A percentile compares a stretch with the other conserved stretches of the same genome.
These are phyloP conservation scores for Chlorella variabilis DNA, from an alignment of 163 green algal genomes.

Conservation along the genomic window DNA sequence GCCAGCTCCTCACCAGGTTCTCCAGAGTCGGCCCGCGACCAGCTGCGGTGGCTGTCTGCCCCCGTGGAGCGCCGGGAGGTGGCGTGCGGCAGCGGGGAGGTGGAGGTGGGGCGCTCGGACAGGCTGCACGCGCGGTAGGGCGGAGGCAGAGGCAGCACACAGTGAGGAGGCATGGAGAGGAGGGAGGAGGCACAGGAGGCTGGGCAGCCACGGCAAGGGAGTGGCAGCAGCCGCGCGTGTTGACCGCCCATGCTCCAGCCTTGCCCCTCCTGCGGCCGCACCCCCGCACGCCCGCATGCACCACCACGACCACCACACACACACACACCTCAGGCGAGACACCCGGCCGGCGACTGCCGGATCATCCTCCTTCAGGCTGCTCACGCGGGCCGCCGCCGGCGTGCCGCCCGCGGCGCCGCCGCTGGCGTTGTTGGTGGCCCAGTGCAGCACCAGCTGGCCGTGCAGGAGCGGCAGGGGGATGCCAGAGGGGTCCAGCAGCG, in stretches of 20 bases:
- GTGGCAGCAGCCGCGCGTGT: no score
- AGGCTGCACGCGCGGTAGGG: neutral
- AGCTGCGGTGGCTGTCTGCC: slow-evolving; percentile 19
- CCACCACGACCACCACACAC: neutral
- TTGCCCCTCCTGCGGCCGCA: no score
- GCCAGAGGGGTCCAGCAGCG: slow-evolving; percentile 40
- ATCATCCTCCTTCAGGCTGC: neutral
- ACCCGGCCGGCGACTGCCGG: neutral
- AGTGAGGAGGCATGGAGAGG: neutral
- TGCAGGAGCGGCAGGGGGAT: slow-evolving; percentile 29
- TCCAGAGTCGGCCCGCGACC: slow-evolving; percentile 3
- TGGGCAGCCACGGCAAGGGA: no score
- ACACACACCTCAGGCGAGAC: slow-evolving; percentile 5
- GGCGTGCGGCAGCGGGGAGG: neutral
- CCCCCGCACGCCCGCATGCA: neutral
- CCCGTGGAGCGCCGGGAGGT: slow-evolving; percentile 13
- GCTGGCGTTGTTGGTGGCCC: slow-evolving; percentile 51
- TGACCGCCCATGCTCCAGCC: no score
- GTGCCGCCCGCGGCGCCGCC: neutral
- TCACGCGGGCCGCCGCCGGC: neutral
- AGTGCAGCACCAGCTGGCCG: slow-evolving; percentile 34
- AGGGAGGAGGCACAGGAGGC: no score
- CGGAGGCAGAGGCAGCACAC: no score
- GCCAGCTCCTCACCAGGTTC: slow-evolving; percentile 7
- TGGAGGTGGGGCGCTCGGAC: neutral